Base-by-base conservation (phyloP, 208 protist species). In the Trypanosoma boissoni region DNA sequence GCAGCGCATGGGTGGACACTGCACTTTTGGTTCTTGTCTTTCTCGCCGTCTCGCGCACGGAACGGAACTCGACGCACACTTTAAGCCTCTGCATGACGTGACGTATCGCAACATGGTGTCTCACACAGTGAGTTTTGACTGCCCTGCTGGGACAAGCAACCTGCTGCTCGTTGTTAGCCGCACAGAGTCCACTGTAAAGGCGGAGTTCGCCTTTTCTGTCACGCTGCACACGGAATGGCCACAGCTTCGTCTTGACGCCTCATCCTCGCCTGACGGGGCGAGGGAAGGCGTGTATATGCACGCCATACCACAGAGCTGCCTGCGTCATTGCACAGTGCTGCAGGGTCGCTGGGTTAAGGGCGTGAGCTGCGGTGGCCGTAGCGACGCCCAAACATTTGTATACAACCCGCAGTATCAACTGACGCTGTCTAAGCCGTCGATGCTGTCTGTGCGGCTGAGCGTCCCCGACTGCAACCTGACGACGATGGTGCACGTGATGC, bases 141-240 rank as follows among this genome's bases (percentile, higher is more conserved):
- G 80, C 45, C 87, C 87, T 2, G 73, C 80, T 28, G 87, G 87
- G 10, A 79, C 74, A 45, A 78, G 60, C 27, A 58, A 91, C 41
- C 63, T 91, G 10, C 57, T 94, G 23, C 76, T 90, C 31, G 76
- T 90, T 37, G 72, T 94, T 24, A 62, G 68, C 10, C 79, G 80
- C 29, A 57, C 63, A 31, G 56, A 70, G 24, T 81, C 77, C 8
- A 68, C 61, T 41, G 64, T 61, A 20, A 74, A 74, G 58, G 44
- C 62, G 24, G 53, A 68, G 39, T 90, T 94, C 68, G 74, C 65
- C 64, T 94, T 86, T 69, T 81, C 87, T 29, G 65, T 91, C n/a
- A 89, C 82, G 26, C 72, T 94, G 42, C 82, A 94, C 61, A 88
- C 87, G 3, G 79, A 91, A 60, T 80, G 87, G 55, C 72, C 75